Conservation (phyloP, 139 green algal species). For the Chlamydomonas incerta region DNA sequence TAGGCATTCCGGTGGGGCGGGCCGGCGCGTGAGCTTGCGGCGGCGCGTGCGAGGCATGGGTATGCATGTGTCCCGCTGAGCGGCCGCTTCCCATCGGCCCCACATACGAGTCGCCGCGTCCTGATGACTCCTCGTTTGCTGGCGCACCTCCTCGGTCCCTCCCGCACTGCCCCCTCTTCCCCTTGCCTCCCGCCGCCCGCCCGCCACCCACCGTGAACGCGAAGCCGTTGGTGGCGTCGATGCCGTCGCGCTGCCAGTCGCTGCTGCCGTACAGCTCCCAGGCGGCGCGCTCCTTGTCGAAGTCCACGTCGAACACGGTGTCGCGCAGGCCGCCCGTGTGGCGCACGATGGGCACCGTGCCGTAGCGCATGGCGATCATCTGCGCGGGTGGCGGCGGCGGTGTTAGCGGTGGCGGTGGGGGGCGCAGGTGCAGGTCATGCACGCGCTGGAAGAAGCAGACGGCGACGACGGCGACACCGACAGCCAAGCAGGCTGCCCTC, state of each 20-base stretch:
- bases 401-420: too few relatives aligned
- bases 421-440: too few relatives aligned
- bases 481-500: too few relatives aligned
- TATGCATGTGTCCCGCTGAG: too few relatives aligned
- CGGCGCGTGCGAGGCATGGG: too few relatives aligned
- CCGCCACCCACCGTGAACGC: conserved; percentile 73
- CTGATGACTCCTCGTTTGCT: too few relatives aligned
- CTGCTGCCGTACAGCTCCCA: conserved; percentile 86
- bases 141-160: background rate
- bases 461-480: too few relatives aligned
- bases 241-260: conserved; percentile 73
- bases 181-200: background rate
- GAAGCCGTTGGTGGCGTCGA: conserved; percentile 88
- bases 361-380: conserved; percentile 96
- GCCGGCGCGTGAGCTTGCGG: background rate
- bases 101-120: too few relatives aligned
- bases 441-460: too few relatives aligned
- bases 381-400: conserved; percentile 14
- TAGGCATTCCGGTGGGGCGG: background rate
- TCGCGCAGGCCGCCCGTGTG: conserved; percentile 92
- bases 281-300: conserved; percentile 78
- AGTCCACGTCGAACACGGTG: conserved; percentile 92
- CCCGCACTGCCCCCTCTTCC: background rate
- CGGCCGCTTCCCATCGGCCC: too few relatives aligned
- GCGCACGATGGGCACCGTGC: conserved; percentile 89